Conservation (phyloP, 345 rosid species). For the Combretum micranthum region DNA sequence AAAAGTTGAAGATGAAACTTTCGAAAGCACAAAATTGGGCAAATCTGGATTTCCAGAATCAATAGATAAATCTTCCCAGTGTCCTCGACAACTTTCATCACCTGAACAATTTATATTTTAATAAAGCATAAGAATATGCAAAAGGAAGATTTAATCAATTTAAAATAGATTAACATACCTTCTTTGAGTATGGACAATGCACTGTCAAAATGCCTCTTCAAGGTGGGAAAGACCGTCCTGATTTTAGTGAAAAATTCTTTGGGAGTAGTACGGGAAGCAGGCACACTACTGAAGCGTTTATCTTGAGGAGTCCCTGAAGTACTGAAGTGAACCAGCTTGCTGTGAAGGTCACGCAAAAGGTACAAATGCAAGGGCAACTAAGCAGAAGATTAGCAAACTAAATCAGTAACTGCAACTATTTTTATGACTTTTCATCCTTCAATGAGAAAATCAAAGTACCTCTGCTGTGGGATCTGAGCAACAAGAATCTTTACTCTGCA, state of each 20-base stretch:
- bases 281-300: conserved; percentile 29
- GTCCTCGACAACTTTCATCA: conserved; percentile 51
- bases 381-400: conserved; percentile 7
- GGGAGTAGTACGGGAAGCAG: conserved; percentile 31
- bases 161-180: conserved; percentile 27
- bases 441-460: conserved; percentile 27
- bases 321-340: conserved; percentile 57
- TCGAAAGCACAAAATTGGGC: conserved; percentile 33
- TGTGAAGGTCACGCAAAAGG: conserved; percentile 61
- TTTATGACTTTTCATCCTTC: too few relatives aligned
- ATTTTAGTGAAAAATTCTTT: conserved; percentile 37
- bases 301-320: conserved; percentile 24
- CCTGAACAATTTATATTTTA: conserved; percentile 27
- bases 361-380: conserved; percentile 63
- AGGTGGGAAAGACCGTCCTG: conserved; percentile 42
- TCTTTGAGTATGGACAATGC: conserved; percentile 46
- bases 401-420: conserved; percentile 1
- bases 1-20: conserved; percentile 36
- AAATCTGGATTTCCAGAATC: conserved; percentile 51
- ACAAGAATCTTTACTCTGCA: conserved; percentile 47
- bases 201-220: conserved; percentile 45
- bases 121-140: not conserved
- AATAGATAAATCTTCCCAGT: conserved; percentile 53
- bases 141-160: not conserved
- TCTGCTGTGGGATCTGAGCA: conserved; percentile 63